Base-by-base conservation (phyloP, 2,329 filamentous ascomycete genomes). In the Claviceps humidiphila region DNA sequence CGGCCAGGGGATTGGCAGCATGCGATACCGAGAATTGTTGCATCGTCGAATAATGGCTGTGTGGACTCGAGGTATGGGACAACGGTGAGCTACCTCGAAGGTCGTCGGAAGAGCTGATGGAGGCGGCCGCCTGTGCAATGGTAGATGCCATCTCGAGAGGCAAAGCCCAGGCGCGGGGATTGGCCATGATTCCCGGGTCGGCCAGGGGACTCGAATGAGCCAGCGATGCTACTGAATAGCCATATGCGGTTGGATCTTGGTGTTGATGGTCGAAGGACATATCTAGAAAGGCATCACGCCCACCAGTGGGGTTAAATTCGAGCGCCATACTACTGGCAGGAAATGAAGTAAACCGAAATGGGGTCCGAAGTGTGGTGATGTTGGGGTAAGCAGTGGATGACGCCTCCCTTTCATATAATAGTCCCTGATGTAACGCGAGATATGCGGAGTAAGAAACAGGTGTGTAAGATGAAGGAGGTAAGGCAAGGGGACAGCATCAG, bases 281-380 rank as follows among this genome's bases (percentile, higher is more conserved):
- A 64, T 82, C 79, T 64, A 83, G 64, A 63, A 83, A 74, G 64
- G 73, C 76, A 66, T 82, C 78, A 67, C 73, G 74, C 64, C 68
- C 66, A 68, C 72, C 73, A 64, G 72, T 71, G 65, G 70, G 63
- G 68, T 76, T 76, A 71, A 78, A 83, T 64, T 82, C 76, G 72
- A 77, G 75, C 69, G 74, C 76, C 80, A 73, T 72, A 63, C 64
- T 72, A 63, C 64, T 72, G 66, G 61, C 53, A 59, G 60, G 63
- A 61, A 64, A 58, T 57, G 63, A 60, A 60, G 62, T 58, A 62
- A 60, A 61, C 59, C 61, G 59, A 57, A 65, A 60, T 63, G 53
- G 49, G 54, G 57, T 59, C 60, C 59, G 60, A 63, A 55, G 55
- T 57, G 55, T 62, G 59, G 58, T 58, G 62, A 61, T 67, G 64